A percentile compares a stretch with the other conserved stretches of the same genome.
Evolutionary conservation across 2,329 filamentous ascomycete species (phyloP).

Genomic region (Xylariaceae sp.): DNA sequence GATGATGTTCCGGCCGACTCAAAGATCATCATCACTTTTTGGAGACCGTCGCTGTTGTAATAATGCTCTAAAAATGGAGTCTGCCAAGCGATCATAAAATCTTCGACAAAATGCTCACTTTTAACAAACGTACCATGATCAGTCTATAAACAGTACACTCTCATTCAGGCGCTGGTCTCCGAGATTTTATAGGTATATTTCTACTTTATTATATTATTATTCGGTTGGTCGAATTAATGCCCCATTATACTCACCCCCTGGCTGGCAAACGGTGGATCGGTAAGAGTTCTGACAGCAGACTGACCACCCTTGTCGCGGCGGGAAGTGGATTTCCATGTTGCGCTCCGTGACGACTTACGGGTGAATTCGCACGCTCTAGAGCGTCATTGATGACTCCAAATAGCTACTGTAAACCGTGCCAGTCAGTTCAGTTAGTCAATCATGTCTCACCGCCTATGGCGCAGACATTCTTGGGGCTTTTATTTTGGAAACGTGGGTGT

Average conservation of each 20-base stretch:
- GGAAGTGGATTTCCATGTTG: constrained; percentile 7
- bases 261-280: constrained; percentile 9
- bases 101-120: not conserved
- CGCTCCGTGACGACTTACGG: not conserved
- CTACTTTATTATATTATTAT: not conserved
- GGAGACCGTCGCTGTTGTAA: too few relatives aligned
- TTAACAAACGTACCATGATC: not conserved
- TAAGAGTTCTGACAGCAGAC: constrained; percentile 6
- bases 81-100: not conserved
- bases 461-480: constrained; percentile 7
- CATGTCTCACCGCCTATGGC: constrained; percentile 13
- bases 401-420: constrained; percentile 5
- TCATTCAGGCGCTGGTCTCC: not conserved
- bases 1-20: not conserved
- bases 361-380: constrained; percentile 5
- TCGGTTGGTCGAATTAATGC: not conserved
- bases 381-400: constrained; percentile 12
- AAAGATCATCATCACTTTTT: not conserved
- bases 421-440: constrained; percentile 6
- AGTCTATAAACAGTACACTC: not conserved
- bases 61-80: not conserved
- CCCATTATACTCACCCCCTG: constrained; percentile 1
- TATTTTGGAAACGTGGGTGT: constrained; percentile 5
- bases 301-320: not conserved
- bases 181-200: not conserved